Conservation (phyloP, 768 basidiomycete species). For the Auriscalpium orientale region DNA sequence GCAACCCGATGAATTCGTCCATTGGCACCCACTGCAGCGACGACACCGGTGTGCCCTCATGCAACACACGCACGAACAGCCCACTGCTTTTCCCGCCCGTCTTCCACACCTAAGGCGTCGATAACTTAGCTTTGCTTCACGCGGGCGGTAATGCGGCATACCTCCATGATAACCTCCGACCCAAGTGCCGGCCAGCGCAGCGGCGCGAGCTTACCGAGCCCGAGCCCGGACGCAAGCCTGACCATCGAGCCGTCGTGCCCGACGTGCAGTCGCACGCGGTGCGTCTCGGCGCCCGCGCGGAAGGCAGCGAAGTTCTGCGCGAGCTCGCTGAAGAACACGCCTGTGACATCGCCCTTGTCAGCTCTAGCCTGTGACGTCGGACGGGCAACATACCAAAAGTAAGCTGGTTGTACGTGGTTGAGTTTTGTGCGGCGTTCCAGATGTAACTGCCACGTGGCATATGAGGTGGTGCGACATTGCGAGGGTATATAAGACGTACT, state of each 20-base stretch:
- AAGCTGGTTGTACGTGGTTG: constrained; percentile 35
- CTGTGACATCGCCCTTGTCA: constrained; percentile 15
- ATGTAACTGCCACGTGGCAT: constrained; percentile 32
- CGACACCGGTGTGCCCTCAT: constrained; percentile 34
- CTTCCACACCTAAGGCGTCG: constrained; percentile 33
- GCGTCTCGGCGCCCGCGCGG: constrained; percentile 23
- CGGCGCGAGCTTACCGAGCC: constrained; percentile 25
- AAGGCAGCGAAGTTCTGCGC: constrained; percentile 32
- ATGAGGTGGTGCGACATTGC: neutral
- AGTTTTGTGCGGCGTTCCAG: constrained; percentile 39
- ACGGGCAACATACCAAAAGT: constrained; percentile 29
- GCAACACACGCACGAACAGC: constrained; percentile 34
- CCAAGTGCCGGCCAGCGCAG: constrained; percentile 43
- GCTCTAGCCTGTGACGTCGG: neutral
- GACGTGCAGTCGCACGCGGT: constrained; percentile 35
- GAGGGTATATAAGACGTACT: constrained; percentile 18
- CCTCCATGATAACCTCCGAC: constrained; percentile 41
- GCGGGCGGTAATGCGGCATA: constrained; percentile 9
- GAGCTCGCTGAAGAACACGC: constrained; percentile 40
- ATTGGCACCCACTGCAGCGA: constrained; percentile 31
- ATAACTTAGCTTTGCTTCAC: neutral
- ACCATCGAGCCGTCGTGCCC: constrained; percentile 44
- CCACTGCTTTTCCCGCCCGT: neutral
- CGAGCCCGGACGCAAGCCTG: constrained; percentile 30
- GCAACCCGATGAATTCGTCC: constrained; percentile 25